phyloP scores from a whole-genome alignment of 352 stramenopile genomes.

The Phytopythium aichiense region DNA sequence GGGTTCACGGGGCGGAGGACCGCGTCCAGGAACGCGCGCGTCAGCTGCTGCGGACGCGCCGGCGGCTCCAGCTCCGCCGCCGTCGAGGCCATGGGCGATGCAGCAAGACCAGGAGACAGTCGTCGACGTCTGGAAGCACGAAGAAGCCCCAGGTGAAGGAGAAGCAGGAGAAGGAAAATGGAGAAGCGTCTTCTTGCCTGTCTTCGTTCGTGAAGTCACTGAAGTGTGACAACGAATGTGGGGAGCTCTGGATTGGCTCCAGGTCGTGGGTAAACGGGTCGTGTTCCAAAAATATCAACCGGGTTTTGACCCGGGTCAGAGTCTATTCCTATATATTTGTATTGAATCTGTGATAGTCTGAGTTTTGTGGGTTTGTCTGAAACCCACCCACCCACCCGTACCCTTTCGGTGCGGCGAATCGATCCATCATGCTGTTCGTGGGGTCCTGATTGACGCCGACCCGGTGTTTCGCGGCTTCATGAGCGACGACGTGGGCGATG shows the following conservation, averaged over 20 bases:
- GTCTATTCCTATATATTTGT: neutral
- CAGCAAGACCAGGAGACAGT: neutral
- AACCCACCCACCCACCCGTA: neutral
- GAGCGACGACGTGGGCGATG: neutral
- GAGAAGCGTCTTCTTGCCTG: neutral
- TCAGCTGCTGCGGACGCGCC: slow-evolving; percentile 36
- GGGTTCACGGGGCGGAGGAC: slow-evolving; percentile 20
- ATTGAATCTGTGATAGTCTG: neutral
- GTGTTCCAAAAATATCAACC: neutral
- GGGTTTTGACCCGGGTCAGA: neutral
- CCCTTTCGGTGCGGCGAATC: too few species aligned
- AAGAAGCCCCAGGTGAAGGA: neutral
- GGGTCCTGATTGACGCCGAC: too few species aligned
- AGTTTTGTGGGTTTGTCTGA: neutral
- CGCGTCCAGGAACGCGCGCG: slow-evolving; percentile 45
- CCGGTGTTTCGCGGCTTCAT: neutral
- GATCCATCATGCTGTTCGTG: too few species aligned
- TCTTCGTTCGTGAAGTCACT: neutral
- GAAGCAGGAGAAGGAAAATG: neutral
- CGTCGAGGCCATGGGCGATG: neutral
- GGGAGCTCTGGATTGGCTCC: neutral
- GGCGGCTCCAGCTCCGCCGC: slow-evolving; percentile 7
- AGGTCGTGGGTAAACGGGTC: neutral
- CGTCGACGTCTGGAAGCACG: too few species aligned
- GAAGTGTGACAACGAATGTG: neutral